phyloP scores from a whole-genome alignment of 1,139 yeast genomes.

The Geotrichum bryndzae region DNA sequence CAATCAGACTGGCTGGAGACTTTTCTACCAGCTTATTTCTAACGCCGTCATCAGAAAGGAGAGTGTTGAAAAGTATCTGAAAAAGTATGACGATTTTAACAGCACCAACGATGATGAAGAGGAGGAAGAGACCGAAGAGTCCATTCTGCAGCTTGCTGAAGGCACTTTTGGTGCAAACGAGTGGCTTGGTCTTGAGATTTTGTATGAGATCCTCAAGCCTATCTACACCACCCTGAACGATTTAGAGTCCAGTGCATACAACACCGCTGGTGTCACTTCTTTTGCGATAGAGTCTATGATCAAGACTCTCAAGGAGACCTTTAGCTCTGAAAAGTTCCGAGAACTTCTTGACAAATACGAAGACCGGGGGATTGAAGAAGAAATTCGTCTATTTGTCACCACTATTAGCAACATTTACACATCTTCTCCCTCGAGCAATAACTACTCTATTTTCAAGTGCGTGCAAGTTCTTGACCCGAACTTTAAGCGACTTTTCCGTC shows the following conservation, averaged over 20 bases:
- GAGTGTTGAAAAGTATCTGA: conserved; percentile 11
- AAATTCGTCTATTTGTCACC: conserved; percentile 6
- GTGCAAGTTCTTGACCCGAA: conserved; percentile 18
- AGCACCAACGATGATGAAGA: conserved; percentile 14
- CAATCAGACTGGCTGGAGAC: conserved; percentile 16
- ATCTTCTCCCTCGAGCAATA: neutral
- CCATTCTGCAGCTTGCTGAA: conserved; percentile 14
- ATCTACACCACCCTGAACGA: conserved; percentile 17
- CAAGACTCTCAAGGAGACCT: conserved; percentile 13
- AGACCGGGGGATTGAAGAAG: conserved; percentile 1
- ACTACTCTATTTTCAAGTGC: conserved; percentile 14
- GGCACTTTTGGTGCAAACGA: conserved; percentile 14
- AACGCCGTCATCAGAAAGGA: conserved; percentile 14
- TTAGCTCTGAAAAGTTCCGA: conserved; percentile 2
- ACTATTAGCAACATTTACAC: conserved; percentile 5
- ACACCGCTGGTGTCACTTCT: conserved; percentile 19
- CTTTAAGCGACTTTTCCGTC: conserved; percentile 18
- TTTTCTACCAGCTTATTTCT: conserved; percentile 12
- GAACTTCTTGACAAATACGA: conserved; percentile 3
- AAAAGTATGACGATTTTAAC: conserved; percentile 11
- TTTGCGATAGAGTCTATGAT: conserved; percentile 19
- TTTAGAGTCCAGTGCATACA: conserved; percentile 17
- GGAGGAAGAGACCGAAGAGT: conserved; percentile 14
- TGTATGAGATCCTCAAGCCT: conserved; percentile 14
- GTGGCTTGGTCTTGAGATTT: conserved; percentile 15